phyloP scores from a whole-genome alignment of 148 eudicot genomes.

The Chenopodium formosanum region DNA sequence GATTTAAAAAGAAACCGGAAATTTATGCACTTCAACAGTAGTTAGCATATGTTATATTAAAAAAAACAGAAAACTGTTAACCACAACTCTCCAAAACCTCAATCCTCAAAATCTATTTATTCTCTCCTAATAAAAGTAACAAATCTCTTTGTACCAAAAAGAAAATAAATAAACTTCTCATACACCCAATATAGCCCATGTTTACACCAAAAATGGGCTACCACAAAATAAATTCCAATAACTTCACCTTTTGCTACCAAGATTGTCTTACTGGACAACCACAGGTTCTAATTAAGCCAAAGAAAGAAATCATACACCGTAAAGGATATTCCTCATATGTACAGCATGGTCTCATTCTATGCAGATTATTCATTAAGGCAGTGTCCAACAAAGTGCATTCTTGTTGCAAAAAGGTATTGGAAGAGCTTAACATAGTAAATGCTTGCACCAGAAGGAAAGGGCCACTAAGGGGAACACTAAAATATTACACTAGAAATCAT shows the following conservation, averaged over 20 bases:
- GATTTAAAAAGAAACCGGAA: not conserved
- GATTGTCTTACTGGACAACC: too few species aligned
- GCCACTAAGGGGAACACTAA: not conserved
- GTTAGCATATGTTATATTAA: too few species aligned
- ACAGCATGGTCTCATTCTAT: not conserved
- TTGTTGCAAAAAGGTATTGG: not conserved
- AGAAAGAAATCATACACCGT: not conserved
- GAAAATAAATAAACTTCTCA: too few species aligned
- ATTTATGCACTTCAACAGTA: not conserved
- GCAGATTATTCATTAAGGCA: not conserved
- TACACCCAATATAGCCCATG: too few species aligned
- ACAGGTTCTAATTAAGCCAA: not conserved
- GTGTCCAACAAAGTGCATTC: not conserved
- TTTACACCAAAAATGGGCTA: too few species aligned
- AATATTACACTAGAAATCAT: not conserved
- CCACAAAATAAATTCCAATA: too few species aligned
- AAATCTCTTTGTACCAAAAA: too few species aligned
- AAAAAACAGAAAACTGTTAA: too few species aligned
- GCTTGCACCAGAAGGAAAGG: not conserved
- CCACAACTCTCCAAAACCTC: too few species aligned
- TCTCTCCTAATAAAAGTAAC: too few species aligned
- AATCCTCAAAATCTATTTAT: too few species aligned
- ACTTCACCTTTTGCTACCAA: too few species aligned
- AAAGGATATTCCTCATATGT: not conserved
- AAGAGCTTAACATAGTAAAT: not conserved